Percentiles rank a stretch among this genome's conserved stretches.
phyloP scores from a whole-genome alignment of 805 yeast genomes.

The Metahyphopichia silvanorum region DNA sequence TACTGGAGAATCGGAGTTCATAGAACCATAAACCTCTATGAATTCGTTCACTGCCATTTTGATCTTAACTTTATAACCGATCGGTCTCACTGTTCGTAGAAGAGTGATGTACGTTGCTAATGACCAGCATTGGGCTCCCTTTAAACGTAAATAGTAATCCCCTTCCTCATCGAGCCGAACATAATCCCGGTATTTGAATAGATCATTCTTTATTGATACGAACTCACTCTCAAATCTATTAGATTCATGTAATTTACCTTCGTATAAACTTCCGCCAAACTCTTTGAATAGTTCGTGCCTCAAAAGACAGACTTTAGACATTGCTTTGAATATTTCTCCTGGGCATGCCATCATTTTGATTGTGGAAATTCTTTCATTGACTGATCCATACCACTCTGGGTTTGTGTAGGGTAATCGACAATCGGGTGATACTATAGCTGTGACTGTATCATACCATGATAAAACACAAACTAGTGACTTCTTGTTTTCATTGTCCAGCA shows the following conservation, averaged over 20 bases:
- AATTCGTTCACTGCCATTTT: conserved; percentile 42
- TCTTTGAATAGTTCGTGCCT: conserved; percentile 19
- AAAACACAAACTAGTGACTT: conserved; percentile 48
- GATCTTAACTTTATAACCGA: conserved; percentile 21
- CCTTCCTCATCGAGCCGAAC: conserved; percentile 20
- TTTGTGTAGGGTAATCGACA: conserved; percentile 53
- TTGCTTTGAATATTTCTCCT: conserved; percentile 49
- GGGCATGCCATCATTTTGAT: conserved; percentile 60
- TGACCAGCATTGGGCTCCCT: conserved; percentile 59
- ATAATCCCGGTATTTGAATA: conserved; percentile 48
- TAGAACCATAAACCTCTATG: conserved; percentile 41
- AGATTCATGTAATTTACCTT: conserved; percentile 6
- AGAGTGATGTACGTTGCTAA: conserved; percentile 31
- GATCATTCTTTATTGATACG: conserved; percentile 27
- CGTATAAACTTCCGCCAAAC: no score
- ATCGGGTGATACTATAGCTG: conserved; percentile 55
- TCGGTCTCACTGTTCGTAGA: conserved; percentile 25
- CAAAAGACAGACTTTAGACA: conserved; percentile 42
- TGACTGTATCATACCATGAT: conserved; percentile 59
- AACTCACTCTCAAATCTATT: conserved; percentile 10
- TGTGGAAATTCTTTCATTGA: conserved; percentile 42
- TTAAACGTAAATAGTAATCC: conserved; percentile 40
- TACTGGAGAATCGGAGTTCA: conserved; percentile 45
- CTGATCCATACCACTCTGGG: conserved; percentile 50
- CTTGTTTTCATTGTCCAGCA: conserved; percentile 46